A percentile compares a stretch with the other conserved stretches of the same genome.
Conservation (phyloP, 2,329 filamentous ascomycete genomes). For the Tolypocladium guangdongense region DNA sequence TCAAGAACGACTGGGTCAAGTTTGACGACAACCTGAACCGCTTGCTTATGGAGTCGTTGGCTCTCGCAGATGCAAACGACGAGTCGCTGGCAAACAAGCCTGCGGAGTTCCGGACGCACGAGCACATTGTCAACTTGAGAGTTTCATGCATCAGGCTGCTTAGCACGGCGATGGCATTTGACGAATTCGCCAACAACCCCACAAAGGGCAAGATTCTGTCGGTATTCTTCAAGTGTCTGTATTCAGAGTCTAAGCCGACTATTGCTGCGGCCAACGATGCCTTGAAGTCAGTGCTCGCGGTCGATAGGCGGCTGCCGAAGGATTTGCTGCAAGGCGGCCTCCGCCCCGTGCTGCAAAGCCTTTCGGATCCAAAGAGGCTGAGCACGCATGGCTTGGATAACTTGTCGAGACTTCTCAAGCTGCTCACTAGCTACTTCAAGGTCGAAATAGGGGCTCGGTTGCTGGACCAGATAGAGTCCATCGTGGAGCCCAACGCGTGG, state of each 20-base stretch:
- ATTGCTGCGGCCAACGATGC: conserved; percentile 91
- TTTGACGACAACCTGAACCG: conserved; percentile 90
- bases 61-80: conserved; percentile 87
- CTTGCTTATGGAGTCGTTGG: conserved; percentile 84
- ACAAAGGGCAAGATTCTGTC: conserved; percentile 68
- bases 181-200: conserved; percentile 71
- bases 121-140: conserved; percentile 81
- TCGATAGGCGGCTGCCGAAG: conserved; percentile 87
- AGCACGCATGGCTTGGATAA: conserved; percentile 86
- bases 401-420: conserved; percentile 73
- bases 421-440: conserved; percentile 98
- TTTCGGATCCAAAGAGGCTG: conserved; percentile 86
- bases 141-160: conserved; percentile 90
- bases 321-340: conserved; percentile 90
- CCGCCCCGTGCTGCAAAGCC: conserved; percentile 87
- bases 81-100: conserved; percentile 89
- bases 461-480: conserved; percentile 86
- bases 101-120: conserved; percentile 87
- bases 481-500: conserved; percentile 68
- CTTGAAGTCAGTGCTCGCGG: conserved; percentile 73
- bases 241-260: conserved; percentile 83
- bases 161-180: conserved; percentile 85
- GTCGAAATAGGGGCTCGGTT: conserved; percentile 90
- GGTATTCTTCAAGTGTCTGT: conserved; percentile 96
- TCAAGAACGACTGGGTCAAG: conserved; percentile 79